Base-by-base conservation (phyloP, 768 basidiomycete genomes). In the Arthromyces matolae region DNA sequence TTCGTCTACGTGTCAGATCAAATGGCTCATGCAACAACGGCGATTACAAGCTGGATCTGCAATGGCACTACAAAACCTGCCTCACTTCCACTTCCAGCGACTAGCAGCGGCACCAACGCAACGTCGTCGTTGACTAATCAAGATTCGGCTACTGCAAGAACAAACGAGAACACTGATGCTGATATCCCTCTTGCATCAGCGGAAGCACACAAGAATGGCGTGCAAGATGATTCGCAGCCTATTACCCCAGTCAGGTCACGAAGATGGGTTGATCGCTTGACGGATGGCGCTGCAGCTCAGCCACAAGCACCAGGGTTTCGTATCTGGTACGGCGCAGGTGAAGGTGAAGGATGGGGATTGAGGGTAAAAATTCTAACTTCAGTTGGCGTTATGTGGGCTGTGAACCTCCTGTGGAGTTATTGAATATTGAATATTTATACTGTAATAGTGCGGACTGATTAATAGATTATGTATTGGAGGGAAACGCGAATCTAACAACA, bases 1-100 rank as follows among this genome's bases (percentile, higher is more conserved):
- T 96, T 95, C 67, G 66, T 94, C 55, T 94, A 84, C 66, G 62
- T 94, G 25, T 86, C 80, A 48, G 77, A 93, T 63, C 79, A 79
- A 51, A 82, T 90, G 41, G 81, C 90, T 8, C 75, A 77, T 57
- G 89, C 91, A 19, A 89, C 86, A 1, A 79, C 79, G 8, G 76
- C 84, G 41, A 68, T 94, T 41, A 90, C 92, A 7, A 65, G 54
- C 34, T 75, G 77, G 77, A 67, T 80, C 41, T 80, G 79, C 53
- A 66, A 66, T n/a, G 58, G 54, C 22, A 50, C 57, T 25, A 57
- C 65, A 23, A 61, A 57, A 29, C 27, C 3, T 33, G 16, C 47
- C 6, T 42, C 51, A 19, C 46, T 53, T 36, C 50, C 50, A 18
- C 42, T 48, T 20, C 53, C 55, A n/a, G 37, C 42, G 14, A 53